These are phyloP conservation scores for Physcia stellaris DNA, from an alignment of 495 filamentous ascomycete species.

Conservation along the genomic window DNA sequence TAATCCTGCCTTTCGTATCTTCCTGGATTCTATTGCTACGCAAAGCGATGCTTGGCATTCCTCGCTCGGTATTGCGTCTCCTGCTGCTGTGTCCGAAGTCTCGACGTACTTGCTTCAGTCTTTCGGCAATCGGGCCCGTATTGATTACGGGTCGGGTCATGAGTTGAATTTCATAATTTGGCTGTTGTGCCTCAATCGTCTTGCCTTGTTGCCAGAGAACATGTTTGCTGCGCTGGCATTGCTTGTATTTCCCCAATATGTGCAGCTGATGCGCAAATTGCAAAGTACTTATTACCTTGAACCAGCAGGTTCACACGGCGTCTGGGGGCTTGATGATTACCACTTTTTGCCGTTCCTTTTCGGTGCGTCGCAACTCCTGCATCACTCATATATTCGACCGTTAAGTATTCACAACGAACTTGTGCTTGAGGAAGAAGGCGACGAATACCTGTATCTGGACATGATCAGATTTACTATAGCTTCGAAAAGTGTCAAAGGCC, in stretches of 20 bases:
- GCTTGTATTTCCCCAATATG: slow-evolving; percentile 63
- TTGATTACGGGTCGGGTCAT: slow-evolving; percentile 95
- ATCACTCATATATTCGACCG: slow-evolving; percentile 79
- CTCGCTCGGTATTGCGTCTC: slow-evolving; percentile 10
- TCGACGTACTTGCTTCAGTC: slow-evolving; percentile 70
- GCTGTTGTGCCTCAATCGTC: slow-evolving; percentile 77
- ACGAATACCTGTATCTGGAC: slow-evolving; percentile 76
- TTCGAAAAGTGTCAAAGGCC: slow-evolving; percentile 88
- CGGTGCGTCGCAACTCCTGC: slow-evolving; percentile 79
- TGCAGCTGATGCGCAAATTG: slow-evolving; percentile 67
- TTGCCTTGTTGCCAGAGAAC: slow-evolving; percentile 44
- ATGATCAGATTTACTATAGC: slow-evolving; percentile 90
- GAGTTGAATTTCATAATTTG: slow-evolving; percentile 94
- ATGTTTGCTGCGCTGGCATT: slow-evolving; percentile 66
- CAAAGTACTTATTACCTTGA: slow-evolving; percentile 91
- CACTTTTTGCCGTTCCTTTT: slow-evolving; percentile 95
- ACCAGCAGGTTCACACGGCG: slow-evolving; percentile 87
- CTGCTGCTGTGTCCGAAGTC: slow-evolving; percentile 49
- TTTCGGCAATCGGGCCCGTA: slow-evolving; percentile 73
- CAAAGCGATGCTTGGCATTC: slow-evolving; percentile 28
- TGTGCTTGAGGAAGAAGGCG: slow-evolving; percentile 70
- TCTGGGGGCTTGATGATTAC: slow-evolving; percentile 96
- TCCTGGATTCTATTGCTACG: slow-evolving; percentile 59
- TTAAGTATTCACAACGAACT: slow-evolving; percentile 73
- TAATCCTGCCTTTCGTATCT: slow-evolving; percentile 76